Conservation (phyloP, 768 basidiomycete genomes). For the Mycena chlorophos region DNA sequence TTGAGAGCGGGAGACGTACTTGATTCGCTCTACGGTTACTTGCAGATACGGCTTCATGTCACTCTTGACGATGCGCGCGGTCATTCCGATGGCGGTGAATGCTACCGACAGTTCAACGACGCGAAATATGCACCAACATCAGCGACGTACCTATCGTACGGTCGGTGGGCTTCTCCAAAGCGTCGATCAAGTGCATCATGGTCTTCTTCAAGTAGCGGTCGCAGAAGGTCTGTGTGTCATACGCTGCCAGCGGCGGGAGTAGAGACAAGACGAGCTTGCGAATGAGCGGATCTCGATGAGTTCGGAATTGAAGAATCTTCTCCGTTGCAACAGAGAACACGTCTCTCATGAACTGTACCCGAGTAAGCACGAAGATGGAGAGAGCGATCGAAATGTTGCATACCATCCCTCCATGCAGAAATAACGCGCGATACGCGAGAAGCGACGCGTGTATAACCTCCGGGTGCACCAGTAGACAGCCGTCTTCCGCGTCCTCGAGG, state of each 20-base stretch:
- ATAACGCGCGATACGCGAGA: conserved; percentile 85
- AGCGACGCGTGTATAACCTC: conserved; percentile 93
- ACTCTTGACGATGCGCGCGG: conserved; percentile 85
- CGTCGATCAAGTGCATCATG: conserved; percentile 88
- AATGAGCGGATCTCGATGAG: conserved; percentile 83
- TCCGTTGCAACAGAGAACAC: conserved; percentile 86
- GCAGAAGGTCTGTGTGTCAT: conserved; percentile 90
- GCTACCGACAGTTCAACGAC: conserved; percentile 45
- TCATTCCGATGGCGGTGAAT: conserved; percentile 95
- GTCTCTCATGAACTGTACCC: conserved; percentile 80
- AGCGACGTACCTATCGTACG: conserved; percentile 74
- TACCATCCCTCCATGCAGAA: conserved; percentile 94
- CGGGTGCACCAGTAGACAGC: conserved; percentile 75
- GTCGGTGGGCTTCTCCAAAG: conserved; percentile 87
- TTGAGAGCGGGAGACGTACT: conserved; percentile 29
- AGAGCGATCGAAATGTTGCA: conserved; percentile 28
- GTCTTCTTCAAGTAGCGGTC: conserved; percentile 90
- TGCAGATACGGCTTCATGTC: conserved; percentile 97
- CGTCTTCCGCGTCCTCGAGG: conserved; percentile 83
- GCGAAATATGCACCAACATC: conserved; percentile 16
- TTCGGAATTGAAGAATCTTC: conserved; percentile 83
- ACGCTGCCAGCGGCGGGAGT: conserved; percentile 91
- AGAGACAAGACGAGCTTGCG: conserved; percentile 94
- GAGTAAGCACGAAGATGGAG: background rate
- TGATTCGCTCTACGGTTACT: conserved; percentile 84